These are phyloP conservation scores for Fraxinus greggii DNA, from an alignment of 305 asterid species.

Conservation along the genomic window DNA sequence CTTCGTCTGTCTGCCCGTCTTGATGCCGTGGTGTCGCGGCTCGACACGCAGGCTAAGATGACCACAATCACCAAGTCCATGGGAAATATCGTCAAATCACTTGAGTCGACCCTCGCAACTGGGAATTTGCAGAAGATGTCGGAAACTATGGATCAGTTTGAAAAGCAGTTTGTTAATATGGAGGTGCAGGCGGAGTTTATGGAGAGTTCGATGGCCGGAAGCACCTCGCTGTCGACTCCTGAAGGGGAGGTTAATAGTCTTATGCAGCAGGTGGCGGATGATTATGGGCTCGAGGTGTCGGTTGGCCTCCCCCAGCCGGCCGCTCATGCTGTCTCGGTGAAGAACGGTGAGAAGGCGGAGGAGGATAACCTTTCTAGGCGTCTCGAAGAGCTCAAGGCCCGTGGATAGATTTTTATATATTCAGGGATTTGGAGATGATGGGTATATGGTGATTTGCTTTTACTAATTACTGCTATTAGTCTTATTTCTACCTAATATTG, in stretches of 20 bases:
- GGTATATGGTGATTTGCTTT: background rate
- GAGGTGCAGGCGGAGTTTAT: conserved; percentile 97
- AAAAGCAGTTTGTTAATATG: conserved; percentile 90
- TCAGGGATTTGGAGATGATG: conserved; percentile 16
- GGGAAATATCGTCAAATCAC: conserved; percentile 82
- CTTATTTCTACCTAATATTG: background rate
- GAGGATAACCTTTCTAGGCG: conserved; percentile 90
- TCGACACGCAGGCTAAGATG: conserved; percentile 95
- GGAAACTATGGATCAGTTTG: conserved; percentile 90
- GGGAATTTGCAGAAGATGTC: conserved; percentile 95
- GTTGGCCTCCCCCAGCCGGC: conserved; percentile 86
- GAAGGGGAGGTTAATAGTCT: conserved; percentile 82
- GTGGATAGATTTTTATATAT: conserved; percentile 42
- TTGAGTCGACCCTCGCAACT: conserved; percentile 64
- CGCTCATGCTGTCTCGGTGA: conserved; percentile 54
- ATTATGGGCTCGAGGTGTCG: conserved; percentile 87
- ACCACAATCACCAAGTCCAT: conserved; percentile 73
- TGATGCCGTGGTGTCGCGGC: conserved; percentile 90
- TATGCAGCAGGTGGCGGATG: conserved; percentile 98
- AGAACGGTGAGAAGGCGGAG: conserved; percentile 67
- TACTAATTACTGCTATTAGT: background rate
- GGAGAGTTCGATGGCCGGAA: conserved; percentile 98
- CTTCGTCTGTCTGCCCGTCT: conserved; percentile 92
- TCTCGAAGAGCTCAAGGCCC: conserved; percentile 90
- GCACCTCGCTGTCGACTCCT: conserved; percentile 90